Evolutionary conservation across 192 early-diverging fungal species (phyloP), one percentile per base, ranked within the genome.

Genomic region (Umbelopsis isabellina): DNA sequence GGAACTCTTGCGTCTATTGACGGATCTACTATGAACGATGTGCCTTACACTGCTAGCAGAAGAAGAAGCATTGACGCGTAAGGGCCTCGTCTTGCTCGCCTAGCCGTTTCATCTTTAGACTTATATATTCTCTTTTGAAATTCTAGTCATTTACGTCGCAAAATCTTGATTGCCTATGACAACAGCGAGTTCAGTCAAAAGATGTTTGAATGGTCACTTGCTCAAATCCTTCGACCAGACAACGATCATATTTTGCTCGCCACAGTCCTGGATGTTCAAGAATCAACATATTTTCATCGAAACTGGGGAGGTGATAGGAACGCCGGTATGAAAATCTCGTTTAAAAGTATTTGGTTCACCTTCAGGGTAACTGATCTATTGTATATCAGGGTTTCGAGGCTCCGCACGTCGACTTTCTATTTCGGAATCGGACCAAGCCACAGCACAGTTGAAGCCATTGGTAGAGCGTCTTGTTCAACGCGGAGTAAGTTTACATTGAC

Each of bases 131-230:
- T 16, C 20, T 49, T 4, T 49, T 49, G 48, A 16, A 10, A 30
- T 61, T 16, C 8, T 66, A 66, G 65, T 9, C 65, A 66, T 27
- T n/a, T 66, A 4, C 65, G 65, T 5, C 69, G 69, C 52, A 71
- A 71, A 25, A 53, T 71, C 35, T 30, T 71, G 12, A 58, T 71
- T 12, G 49, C 50, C 41, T 55, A 55, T 55, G 69, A 71, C 69
- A 55, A 51, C 52, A 55, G 50, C 20, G 69, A 55, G 5, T 53
- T 45, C 20, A 55, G 50, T 22, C 33, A 52, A 33, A 33, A 71
- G 27, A 71, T 71, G 69, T 71, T 71, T 58, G 69, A 71, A 18
- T 71, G 69, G 69, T 50, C 69, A 2, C 30, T 71, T 33, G 16
- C 27, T 21, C 44, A 71, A 12, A 41, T 71, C 12, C 44, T 71